Base-by-base conservation (phyloP, 108 stramenopile genomes). In the Nitzschia sp. region DNA sequence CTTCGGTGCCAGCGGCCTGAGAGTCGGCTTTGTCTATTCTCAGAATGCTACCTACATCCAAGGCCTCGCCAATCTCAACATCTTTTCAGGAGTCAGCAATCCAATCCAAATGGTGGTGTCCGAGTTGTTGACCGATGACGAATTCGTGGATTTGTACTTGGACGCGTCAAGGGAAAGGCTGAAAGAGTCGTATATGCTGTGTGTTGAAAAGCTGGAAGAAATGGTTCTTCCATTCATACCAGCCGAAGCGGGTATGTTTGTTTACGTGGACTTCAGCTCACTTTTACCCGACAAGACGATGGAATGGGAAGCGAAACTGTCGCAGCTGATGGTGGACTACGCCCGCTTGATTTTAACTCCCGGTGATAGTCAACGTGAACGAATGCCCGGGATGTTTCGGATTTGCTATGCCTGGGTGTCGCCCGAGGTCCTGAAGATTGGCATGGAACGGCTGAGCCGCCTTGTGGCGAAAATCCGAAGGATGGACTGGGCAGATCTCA, bases 1-100 rank as follows among this genome's bases (percentile, higher is more conserved):
- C 68, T 96, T 97, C 66, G 93, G 91, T 23, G 82, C 90, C 26
- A 85, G 84, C 54, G 97, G 97, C 25, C 80, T 96, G 57, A 87
- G 97, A 21, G 73, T 92, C 32, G 97, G 94, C 3, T 72, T 91
- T 26, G 53, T 95, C 0, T 97, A 94, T 51, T 76, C 94, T 19
- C 87, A 96, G 79, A 96, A 97, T 76, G 61, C 80, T 32, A 53
- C 49, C 1, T 73, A 90, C 8, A 76, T 90, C 23, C 46, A 66
- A 53, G 74, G 66, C 1, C 36, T 97, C 24, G 80, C 82, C 0
- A 94, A 91, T 64, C 55, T 91, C 28, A 88, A 85, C 60, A 87
- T 86, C 46, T 95, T 96, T 56, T 58, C 73, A 19, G 74, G 90
- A 53, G 91, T 94, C 21, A 80, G 81, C 35, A 75, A 87, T 46